phyloP scores from a whole-genome alignment of 768 basidiomycete species.

The Hygrophoropsis aurantiaca region DNA sequence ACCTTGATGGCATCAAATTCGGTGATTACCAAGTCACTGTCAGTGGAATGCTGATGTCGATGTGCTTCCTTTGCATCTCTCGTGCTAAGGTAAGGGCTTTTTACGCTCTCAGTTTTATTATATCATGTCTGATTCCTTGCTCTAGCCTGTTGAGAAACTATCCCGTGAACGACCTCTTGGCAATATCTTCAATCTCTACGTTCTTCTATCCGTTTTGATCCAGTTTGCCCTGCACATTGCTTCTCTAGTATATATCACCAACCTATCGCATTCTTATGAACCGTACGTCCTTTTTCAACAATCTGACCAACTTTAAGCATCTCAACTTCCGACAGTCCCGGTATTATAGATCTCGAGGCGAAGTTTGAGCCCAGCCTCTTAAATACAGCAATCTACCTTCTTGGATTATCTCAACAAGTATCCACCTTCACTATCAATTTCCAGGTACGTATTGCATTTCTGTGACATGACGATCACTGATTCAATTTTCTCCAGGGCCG shows the following conservation, averaged over 20 bases:
- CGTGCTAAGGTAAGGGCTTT: slow-evolving; percentile 73
- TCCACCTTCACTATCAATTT: slow-evolving; percentile 99
- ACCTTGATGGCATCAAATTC: slow-evolving; percentile 98
- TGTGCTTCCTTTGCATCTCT: slow-evolving; percentile 95
- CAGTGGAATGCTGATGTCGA: slow-evolving; percentile 93
- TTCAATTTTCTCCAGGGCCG: slow-evolving; percentile 58
- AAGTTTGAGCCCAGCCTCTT: slow-evolving; percentile 94
- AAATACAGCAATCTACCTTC: slow-evolving; percentile 95
- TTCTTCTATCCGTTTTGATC: slow-evolving; percentile 84
- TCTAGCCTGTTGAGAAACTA: slow-evolving; percentile 92
- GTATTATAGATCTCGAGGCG: slow-evolving; percentile 88
- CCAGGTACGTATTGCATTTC: slow-evolving; percentile 49
- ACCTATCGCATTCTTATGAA: slow-evolving; percentile 75
- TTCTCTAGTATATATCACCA: slow-evolving; percentile 90
- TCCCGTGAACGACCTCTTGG: slow-evolving; percentile 90
- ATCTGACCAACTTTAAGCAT: background rate
- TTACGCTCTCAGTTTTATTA: no score
- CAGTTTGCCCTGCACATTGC: slow-evolving; percentile 95
- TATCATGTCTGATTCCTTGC: background rate
- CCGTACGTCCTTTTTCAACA: slow-evolving; percentile 49
- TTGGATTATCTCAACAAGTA: slow-evolving; percentile 95
- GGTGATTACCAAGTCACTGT: slow-evolving; percentile 99
- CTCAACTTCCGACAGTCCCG: slow-evolving; percentile 44
- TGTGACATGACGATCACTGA: background rate
- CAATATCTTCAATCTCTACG: slow-evolving; percentile 97